Base-by-base conservation (phyloP, 129 eudicot species). In the Calendula officinalis region DNA sequence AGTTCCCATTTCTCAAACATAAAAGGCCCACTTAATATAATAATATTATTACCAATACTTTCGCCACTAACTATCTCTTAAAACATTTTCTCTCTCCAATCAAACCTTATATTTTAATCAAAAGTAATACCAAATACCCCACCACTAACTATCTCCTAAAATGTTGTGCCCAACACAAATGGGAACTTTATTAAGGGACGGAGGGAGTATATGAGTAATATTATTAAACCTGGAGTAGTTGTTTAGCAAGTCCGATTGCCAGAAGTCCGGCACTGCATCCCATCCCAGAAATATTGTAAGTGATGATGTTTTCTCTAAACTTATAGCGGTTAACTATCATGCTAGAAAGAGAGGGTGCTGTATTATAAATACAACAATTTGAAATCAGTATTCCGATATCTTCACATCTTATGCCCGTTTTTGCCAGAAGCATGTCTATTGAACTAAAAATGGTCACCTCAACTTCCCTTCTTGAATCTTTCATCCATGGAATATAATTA, bases 201-300 rank as follows among this genome's bases (percentile, higher is more conserved):
- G n/a, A n/a, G n/a, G 0, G 3, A 34, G 30, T 7, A 12, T 4
- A 42, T n/a, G n/a, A 22, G 30, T 22, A 22, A 22, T 22, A 22
- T 22, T 22, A 22, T 22, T 22, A 22, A 22, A 82, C 88, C 85
- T 86, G 79, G 40, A 82, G 80, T 33, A 86, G 77, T 36, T 78
- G 81, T 52, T 76, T 82, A 37, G 88, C 88, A 17, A 86, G 79
- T 58, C 79, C 88, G 40, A 71, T 63, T 7, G 88, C 81, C 5
- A 41, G 49, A 7, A 77, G 73, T 7, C 88, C 79, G 6, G 86
- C 83, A 41, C 76, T 82, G 69, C 94, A 86, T 8, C 94, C 94
- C 94, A 86, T 86, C 6, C 94, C 94, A 47, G 15, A 9, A 13
- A 86, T 75, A 54, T 80, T 79, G 71, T 82, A 82, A 67, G 65